Percentiles rank a stretch among this genome's conserved stretches.
Evolutionary conservation across 768 basidiomycete genomes (phyloP).

Genomic region (Phaffia australis): DNA sequence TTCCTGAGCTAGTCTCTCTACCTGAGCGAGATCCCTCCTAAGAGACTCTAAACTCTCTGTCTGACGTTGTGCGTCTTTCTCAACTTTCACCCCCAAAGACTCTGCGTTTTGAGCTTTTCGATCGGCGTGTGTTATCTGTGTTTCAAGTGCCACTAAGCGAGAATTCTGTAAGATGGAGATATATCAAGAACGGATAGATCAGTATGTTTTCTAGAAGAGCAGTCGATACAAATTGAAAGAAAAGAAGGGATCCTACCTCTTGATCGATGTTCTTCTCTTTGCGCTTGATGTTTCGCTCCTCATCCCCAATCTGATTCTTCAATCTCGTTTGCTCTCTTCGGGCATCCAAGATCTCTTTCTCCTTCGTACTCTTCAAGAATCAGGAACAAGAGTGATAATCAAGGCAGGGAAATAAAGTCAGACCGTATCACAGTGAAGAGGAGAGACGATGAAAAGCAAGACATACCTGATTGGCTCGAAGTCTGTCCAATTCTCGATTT

Average conservation of each 20-base stretch:
- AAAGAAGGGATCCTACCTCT: conserved; percentile 46
- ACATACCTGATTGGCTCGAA: conserved; percentile 54
- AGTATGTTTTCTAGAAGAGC: too few species aligned
- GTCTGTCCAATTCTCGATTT: conserved; percentile 57
- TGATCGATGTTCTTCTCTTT: conserved; percentile 78
- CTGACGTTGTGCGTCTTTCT: conserved; percentile 45
- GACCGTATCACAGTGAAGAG: too few species aligned
- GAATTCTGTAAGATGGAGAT: background rate
- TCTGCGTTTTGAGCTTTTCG: conserved; percentile 65
- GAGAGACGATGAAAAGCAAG: background rate
- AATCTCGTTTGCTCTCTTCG: conserved; percentile 70
- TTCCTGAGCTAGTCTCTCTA: conserved; percentile 58
- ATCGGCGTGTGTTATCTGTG: conserved; percentile 74
- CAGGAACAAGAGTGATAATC: background rate
- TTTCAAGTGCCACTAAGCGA: conserved; percentile 70
- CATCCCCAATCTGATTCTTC: conserved; percentile 61
- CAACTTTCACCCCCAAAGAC: conserved; percentile 53
- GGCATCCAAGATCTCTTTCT: conserved; percentile 60
- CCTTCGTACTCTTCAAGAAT: conserved; percentile 39
- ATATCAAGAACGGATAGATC: background rate
- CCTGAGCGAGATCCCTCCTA: conserved; percentile 54
- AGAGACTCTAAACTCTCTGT: conserved; percentile 41
- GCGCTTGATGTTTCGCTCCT: conserved; percentile 79
- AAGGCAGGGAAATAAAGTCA: background rate
- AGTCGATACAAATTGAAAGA: background rate